These are phyloP conservation scores for Ustulina deusta DNA, from an alignment of 2,329 filamentous ascomycete species.

Conservation along the genomic window DNA sequence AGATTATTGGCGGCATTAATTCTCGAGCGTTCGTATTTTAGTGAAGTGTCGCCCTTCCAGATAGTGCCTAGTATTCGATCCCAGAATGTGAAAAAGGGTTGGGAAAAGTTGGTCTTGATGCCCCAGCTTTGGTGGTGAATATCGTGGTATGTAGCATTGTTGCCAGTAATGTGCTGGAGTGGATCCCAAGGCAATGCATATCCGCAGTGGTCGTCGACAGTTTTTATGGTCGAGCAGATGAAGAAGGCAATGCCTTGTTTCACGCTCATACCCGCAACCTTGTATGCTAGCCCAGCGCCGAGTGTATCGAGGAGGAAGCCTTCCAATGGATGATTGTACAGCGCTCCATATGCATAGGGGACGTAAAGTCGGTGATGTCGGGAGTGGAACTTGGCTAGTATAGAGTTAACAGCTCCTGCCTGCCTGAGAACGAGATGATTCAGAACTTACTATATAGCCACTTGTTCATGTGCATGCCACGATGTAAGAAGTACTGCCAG, in stretches of 20 bases:
- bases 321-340: conserved; percentile 97
- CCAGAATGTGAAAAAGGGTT: conserved; percentile 97
- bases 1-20: conserved; percentile 55
- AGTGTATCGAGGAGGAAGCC: conserved; percentile 93
- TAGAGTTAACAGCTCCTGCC: conserved; percentile 43
- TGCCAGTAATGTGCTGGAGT: conserved; percentile 88
- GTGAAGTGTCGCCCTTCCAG: conserved; percentile 74
- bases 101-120: conserved; percentile 94
- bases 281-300: conserved; percentile 86
- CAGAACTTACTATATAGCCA: conserved; percentile 90
- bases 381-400: conserved; percentile 85
- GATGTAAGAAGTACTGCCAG: conserved; percentile 98
- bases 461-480: conserved; percentile 96
- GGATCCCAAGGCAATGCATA: conserved; percentile 97
- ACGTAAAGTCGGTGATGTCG: conserved; percentile 97
- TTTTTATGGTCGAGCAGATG: conserved; percentile 90
- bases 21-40: conserved; percentile 58
- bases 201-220: conserved; percentile 96
- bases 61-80: conserved; percentile 84
- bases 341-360: conserved; percentile 94
- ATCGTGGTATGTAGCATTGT: conserved; percentile 97
- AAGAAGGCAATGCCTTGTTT: conserved; percentile 93
- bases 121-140: conserved; percentile 99
- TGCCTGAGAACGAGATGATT: conserved; percentile 67
- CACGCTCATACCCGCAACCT: conserved; percentile 82